Percentiles rank a stretch among this genome's conserved stretches.
Conservation (phyloP, 2,329 filamentous ascomycete genomes). For the Myriangium duriaei region DNA sequence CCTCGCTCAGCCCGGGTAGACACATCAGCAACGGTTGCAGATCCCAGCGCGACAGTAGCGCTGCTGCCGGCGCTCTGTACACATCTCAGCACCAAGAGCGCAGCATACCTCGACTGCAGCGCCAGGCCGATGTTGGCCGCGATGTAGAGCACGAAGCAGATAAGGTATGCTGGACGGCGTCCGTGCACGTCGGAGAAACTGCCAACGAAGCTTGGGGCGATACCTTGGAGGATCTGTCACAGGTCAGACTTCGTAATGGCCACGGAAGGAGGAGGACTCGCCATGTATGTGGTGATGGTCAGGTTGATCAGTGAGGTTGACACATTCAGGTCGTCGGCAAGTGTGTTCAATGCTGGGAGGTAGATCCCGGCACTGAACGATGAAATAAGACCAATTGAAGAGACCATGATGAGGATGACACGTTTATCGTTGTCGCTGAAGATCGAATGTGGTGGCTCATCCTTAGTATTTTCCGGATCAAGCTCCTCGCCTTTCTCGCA, state of each 20-base stretch:
- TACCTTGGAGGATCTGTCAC: slow-evolving; percentile 38
- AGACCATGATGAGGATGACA: slow-evolving; percentile 19
- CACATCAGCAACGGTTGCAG: slow-evolving; percentile 30
- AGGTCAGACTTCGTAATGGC: slow-evolving; percentile 1
- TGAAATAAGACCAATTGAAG: slow-evolving; percentile 18
- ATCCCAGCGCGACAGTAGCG: slow-evolving; percentile 29
- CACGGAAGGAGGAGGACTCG: slow-evolving; percentile 15
- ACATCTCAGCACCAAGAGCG: slow-evolving; percentile 27
- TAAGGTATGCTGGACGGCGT: slow-evolving; percentile 38
- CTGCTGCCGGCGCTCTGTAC: slow-evolving; percentile 33
- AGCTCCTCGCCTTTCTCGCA: neutral
- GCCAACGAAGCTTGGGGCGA: slow-evolving; percentile 40
- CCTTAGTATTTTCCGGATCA: neutral
- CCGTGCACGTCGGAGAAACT: slow-evolving; percentile 39
- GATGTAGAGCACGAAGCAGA: slow-evolving; percentile 33
- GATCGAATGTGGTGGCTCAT: slow-evolving; percentile 17
- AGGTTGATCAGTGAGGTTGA: slow-evolving; percentile 33
- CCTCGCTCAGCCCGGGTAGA: slow-evolving; percentile 30
- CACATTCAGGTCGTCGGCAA: slow-evolving; percentile 38
- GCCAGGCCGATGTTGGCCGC: slow-evolving; percentile 29
- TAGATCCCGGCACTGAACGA: slow-evolving; percentile 34
- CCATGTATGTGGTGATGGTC: slow-evolving; percentile 48
- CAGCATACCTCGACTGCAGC: slow-evolving; percentile 25
- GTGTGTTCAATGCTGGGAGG: slow-evolving; percentile 39
- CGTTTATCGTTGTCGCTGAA: slow-evolving; percentile 17